phyloP scores from a whole-genome alignment of 176 grass and related monocot genomes.

The Oryza rufipogon region DNA sequence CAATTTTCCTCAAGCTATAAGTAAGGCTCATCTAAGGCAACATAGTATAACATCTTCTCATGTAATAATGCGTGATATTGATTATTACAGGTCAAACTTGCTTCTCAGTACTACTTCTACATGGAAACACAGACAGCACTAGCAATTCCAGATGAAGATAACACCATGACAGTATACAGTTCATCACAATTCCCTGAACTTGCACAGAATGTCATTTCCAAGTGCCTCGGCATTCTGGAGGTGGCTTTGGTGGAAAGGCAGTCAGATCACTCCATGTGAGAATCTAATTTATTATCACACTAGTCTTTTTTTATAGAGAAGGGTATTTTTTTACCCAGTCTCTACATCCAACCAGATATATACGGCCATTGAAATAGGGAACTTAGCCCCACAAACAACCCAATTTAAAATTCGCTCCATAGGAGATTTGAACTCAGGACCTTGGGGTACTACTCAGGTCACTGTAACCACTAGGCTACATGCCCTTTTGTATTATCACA shows the following conservation, averaged over 20 bases:
- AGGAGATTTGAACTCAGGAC: too few species aligned
- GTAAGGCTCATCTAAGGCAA: too few species aligned
- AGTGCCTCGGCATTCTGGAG: conserved; percentile 75
- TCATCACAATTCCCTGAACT: conserved; percentile 58
- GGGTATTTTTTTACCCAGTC: too few species aligned
- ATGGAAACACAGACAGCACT: conserved; percentile 80
- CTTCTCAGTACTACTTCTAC: conserved; percentile 74
- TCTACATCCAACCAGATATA: too few species aligned
- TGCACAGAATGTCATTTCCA: conserved; percentile 55
- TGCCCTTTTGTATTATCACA: not conserved
- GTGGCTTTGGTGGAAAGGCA: conserved; percentile 71
- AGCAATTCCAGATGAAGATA: conserved; percentile 76
- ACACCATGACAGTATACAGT: conserved; percentile 63
- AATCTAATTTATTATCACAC: not conserved
- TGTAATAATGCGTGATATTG: not conserved
- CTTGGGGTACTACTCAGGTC: too few species aligned
- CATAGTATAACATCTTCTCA: too few species aligned
- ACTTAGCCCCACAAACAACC: too few species aligned
- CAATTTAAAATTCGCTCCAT: too few species aligned
- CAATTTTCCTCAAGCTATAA: not conserved
- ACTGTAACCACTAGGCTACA: too few species aligned
- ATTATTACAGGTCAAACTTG: conserved; percentile 67
- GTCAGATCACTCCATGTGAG: conserved; percentile 47
- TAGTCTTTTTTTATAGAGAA: too few species aligned
- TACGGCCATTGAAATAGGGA: too few species aligned